Percentiles rank a stretch among this genome's conserved stretches.
These are phyloP conservation scores for Escallonia rubra DNA, from an alignment of 129 eudicot species.

Conservation along the genomic window DNA sequence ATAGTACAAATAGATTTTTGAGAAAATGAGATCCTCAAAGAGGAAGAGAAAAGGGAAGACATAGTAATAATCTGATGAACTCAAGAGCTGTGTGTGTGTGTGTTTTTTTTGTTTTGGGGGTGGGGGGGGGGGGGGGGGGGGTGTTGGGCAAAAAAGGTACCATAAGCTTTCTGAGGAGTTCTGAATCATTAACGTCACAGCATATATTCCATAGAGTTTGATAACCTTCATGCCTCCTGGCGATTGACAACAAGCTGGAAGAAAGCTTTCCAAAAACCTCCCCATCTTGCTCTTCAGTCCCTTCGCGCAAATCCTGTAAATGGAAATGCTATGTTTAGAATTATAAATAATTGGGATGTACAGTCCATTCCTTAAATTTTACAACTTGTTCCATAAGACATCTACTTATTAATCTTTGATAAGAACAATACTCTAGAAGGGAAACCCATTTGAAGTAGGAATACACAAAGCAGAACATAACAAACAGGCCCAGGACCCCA, in stretches of 20 bases:
- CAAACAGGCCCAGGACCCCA: too few relatives aligned
- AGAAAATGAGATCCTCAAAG: not conserved
- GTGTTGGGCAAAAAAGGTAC: slow-evolving; percentile 19
- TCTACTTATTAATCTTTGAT: too few relatives aligned
- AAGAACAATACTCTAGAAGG: too few relatives aligned
- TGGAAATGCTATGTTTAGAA: slow-evolving; percentile 6
- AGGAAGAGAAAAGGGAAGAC: not conserved
- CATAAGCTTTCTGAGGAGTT: slow-evolving; percentile 74
- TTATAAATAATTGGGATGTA: not conserved
- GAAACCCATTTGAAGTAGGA: too few relatives aligned
- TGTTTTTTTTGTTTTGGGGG: too few relatives aligned
- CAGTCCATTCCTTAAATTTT: not conserved
- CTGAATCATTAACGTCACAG: slow-evolving; percentile 74
- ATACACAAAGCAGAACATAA: too few relatives aligned
- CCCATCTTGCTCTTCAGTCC: slow-evolving; percentile 45
- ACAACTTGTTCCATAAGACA: too few relatives aligned
- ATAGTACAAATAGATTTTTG: slow-evolving; percentile 10
- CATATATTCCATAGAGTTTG: slow-evolving; percentile 88
- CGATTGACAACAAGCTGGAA: slow-evolving; percentile 63
- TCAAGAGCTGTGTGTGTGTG: too few relatives aligned
- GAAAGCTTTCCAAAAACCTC: slow-evolving; percentile 52
- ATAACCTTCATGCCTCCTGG: slow-evolving; percentile 83
- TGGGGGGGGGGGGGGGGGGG: too few relatives aligned
- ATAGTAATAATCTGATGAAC: not conserved
- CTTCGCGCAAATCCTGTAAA: slow-evolving; percentile 58